Base-by-base conservation (phyloP, 352 stramenopile species). In the Phytophthora melonis region DNA sequence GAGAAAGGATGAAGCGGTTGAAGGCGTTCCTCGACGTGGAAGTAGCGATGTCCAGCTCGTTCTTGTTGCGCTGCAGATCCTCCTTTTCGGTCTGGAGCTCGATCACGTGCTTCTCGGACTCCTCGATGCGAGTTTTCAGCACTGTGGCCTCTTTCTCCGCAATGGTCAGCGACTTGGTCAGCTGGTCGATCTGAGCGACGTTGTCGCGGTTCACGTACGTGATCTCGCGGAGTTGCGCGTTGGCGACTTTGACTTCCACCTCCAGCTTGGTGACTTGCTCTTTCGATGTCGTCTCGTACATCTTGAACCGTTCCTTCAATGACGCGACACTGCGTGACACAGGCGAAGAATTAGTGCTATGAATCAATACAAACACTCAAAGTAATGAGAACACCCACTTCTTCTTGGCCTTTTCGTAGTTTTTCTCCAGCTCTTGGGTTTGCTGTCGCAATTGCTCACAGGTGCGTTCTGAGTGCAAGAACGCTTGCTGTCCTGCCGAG, bases 231-330 rank as follows among this genome's bases (percentile, higher is more conserved):
- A 96, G 68, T 63, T 95, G 88, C 0, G 87, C 82, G 21, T 72
- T 86, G 9, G 84, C 82, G 13, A 93, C 87, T 41, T 92, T 93
- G 47, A 96, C 75, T 74, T 95, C 87, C n/a, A 94, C 84, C 45
- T 94, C 87, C 0, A 95, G 73, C 54, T 92, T 93, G 0, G 82
- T 91, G n/a, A 93, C 81, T 54, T 94, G 87, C 13, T 93, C 87
- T 59, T 93, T 94, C 4, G 87, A 83, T 47, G 66, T 90, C 21
- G 91, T 76, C 23, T 95, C 89, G 59, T 92, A 92, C 58, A 93
- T 72, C 54, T 93, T 94, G 69, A 90, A 93, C 13, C 86, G 83
- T 50, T 94, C 85, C 19, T 81, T 86, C 30, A 94, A 69, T 1
- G 84, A 90, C 14, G 78, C 45, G 53, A 94, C 65, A 65, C 88